phyloP scores from a whole-genome alignment of 495 filamentous ascomycete genomes.

The Podospora pseudocomata region DNA sequence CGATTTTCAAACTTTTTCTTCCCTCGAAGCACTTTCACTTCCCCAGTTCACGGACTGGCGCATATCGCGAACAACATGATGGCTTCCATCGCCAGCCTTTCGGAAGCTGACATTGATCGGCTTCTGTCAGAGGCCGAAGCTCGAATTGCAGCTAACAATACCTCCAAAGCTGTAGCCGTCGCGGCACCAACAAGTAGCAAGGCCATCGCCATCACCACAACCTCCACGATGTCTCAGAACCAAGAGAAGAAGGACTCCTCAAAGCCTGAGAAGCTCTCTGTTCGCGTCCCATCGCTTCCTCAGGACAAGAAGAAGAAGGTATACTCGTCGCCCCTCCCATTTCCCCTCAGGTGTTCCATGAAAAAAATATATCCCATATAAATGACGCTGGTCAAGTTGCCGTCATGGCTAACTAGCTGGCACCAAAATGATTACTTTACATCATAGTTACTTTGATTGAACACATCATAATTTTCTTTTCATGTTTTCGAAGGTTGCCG shows the following conservation, averaged over 20 bases:
- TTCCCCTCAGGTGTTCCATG: slow-evolving; percentile 22
- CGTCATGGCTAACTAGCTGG: slow-evolving; percentile 42
- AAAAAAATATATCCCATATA: slow-evolving; percentile 40
- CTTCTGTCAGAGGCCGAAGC: slow-evolving; percentile 33
- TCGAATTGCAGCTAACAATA: slow-evolving; percentile 27
- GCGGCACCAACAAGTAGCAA: slow-evolving; percentile 10
- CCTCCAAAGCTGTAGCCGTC: slow-evolving; percentile 14
- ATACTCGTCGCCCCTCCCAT: slow-evolving; percentile 14
- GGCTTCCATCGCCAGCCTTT: slow-evolving; percentile 24
- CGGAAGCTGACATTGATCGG: slow-evolving; percentile 32
- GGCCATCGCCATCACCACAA: slow-evolving; percentile 7
- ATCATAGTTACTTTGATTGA: slow-evolving; percentile 99
- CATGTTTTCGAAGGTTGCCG: background rate
- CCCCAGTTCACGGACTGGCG: slow-evolving; percentile 1
- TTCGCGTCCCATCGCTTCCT: slow-evolving; percentile 40
- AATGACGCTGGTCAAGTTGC: slow-evolving; percentile 45
- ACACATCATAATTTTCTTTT: slow-evolving; percentile 7
- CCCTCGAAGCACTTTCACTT: slow-evolving; percentile 6
- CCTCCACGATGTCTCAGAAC: slow-evolving; percentile 5
- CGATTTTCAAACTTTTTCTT: slow-evolving; percentile 1
- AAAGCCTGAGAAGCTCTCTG: slow-evolving; percentile 35
- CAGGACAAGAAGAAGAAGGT: slow-evolving; percentile 39
- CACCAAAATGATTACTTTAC: slow-evolving; percentile 62
- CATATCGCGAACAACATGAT: background rate
- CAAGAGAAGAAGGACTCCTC: background rate